phyloP scores from a whole-genome alignment of 2,329 filamentous ascomycete species.

The Magnaporthales sp. region DNA sequence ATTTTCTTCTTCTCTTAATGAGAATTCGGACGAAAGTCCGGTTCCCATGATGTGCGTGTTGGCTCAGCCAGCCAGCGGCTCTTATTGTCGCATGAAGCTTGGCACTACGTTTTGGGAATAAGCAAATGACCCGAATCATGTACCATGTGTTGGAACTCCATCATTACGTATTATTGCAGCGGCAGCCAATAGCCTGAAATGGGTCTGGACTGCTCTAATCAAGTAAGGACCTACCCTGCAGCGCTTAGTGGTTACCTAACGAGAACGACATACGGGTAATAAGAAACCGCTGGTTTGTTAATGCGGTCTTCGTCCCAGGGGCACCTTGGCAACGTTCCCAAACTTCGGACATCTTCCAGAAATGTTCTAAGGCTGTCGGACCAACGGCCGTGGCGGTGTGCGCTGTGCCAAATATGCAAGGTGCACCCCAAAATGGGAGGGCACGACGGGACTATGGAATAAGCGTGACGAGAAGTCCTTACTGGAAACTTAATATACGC shows the following conservation, averaged over 20 bases:
- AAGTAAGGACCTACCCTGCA: not conserved
- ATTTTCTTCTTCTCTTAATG: too few species aligned
- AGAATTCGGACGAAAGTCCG: too few species aligned
- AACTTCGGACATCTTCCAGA: conserved; percentile 8
- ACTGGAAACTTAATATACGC: too few species aligned
- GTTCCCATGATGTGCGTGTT: too few species aligned
- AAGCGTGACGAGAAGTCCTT: too few species aligned
- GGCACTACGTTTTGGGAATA: not conserved
- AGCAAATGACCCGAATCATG: not conserved
- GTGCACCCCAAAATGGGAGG: too few species aligned
- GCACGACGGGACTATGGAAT: too few species aligned
- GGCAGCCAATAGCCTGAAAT: too few species aligned
- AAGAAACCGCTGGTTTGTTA: too few species aligned
- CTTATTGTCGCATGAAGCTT: not conserved
- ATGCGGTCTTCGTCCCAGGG: not conserved
- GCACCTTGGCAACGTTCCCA: not conserved
- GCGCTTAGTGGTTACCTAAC: not conserved
- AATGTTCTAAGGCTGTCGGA: conserved; percentile 5
- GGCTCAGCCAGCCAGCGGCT: too few species aligned
- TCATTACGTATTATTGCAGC: not conserved
- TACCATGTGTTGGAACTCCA: not conserved
- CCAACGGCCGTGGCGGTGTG: not conserved
- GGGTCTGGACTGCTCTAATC: not conserved
- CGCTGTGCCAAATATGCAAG: too few species aligned
- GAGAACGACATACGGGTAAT: not conserved